Conservation (phyloP, 2,329 filamentous ascomycete species). For the Fusarium nelsonii region DNA sequence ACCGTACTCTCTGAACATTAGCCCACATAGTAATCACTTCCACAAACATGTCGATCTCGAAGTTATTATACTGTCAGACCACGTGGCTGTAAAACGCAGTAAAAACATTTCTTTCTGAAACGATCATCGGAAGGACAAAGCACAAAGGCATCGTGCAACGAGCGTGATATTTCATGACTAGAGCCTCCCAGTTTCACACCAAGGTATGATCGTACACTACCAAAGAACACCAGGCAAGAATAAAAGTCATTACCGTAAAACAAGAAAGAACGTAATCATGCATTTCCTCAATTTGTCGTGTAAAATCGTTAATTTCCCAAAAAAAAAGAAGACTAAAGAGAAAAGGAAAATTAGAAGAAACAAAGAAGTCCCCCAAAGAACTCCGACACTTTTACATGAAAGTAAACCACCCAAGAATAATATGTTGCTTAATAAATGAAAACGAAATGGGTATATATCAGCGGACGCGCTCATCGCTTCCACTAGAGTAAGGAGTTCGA, state of each 20-base stretch:
- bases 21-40: background rate
- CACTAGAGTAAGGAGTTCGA: conserved; percentile 24
- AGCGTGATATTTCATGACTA: conserved; percentile 28
- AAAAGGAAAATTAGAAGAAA: background rate
- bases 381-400: conserved; percentile 13
- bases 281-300: conserved; percentile 32
- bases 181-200: conserved; percentile 13
- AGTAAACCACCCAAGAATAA: background rate
- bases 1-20: background rate
- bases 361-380: background rate
- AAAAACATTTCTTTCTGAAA: conserved; percentile 11
- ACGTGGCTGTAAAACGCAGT: conserved; percentile 34
- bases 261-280: conserved; percentile 2
- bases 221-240: background rate
- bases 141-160: conserved; percentile 26
- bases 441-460: background rate
- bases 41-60: background rate
- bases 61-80: conserved; percentile 9
- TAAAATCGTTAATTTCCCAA: conserved; percentile 4
- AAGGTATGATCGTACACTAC: conserved; percentile 12
- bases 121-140: conserved; percentile 22
- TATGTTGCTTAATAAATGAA: background rate
- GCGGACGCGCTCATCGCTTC: conserved; percentile 18
- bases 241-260: background rate
- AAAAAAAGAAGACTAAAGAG: background rate